Evolutionary conservation across 83 land plant genomes (phyloP).

Genomic region (Picea mariana): DNA sequence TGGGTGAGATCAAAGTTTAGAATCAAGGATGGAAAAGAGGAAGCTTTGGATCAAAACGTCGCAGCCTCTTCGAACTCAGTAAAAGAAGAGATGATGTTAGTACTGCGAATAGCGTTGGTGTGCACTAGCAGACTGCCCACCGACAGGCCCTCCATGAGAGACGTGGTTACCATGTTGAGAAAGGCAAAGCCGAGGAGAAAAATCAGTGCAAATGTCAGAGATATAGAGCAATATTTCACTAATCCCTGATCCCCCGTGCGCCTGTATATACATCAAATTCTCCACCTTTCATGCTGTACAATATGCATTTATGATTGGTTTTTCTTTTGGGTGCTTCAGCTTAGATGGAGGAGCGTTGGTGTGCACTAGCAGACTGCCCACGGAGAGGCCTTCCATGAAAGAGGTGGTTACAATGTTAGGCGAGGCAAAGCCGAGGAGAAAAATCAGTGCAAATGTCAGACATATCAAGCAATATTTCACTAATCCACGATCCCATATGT

Average conservation of each 20-base stretch:
- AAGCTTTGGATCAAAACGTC: slow-evolving; percentile 49
- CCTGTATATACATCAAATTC: no score
- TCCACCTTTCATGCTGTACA: no score
- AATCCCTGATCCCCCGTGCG: no score
- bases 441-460: no score
- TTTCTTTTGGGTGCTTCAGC: no score
- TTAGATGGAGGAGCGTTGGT: slow-evolving; percentile 31
- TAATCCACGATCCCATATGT: no score
- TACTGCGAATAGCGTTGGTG: slow-evolving; percentile 73
- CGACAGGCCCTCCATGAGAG: slow-evolving; percentile 89
- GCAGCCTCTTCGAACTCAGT: slow-evolving; percentile 32
- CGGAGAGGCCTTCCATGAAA: slow-evolving; percentile 84
- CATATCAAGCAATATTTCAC: no score
- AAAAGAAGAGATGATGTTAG: slow-evolving; percentile 54
- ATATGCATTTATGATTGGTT: no score
- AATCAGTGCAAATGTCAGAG: no score
- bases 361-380: slow-evolving; percentile 72
- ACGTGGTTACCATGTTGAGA: slow-evolving; percentile 74
- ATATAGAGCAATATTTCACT: neutral
- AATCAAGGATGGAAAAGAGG: slow-evolving; percentile 33
- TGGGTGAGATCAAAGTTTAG: slow-evolving; percentile 58
- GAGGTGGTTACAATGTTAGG: slow-evolving; percentile 78
- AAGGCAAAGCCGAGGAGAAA: slow-evolving; percentile 62
- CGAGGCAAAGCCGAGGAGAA: slow-evolving; percentile 59
- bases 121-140: slow-evolving; percentile 73